Conservation (phyloP, 179 eudicot species). For the Heliamphora ciliata region DNA sequence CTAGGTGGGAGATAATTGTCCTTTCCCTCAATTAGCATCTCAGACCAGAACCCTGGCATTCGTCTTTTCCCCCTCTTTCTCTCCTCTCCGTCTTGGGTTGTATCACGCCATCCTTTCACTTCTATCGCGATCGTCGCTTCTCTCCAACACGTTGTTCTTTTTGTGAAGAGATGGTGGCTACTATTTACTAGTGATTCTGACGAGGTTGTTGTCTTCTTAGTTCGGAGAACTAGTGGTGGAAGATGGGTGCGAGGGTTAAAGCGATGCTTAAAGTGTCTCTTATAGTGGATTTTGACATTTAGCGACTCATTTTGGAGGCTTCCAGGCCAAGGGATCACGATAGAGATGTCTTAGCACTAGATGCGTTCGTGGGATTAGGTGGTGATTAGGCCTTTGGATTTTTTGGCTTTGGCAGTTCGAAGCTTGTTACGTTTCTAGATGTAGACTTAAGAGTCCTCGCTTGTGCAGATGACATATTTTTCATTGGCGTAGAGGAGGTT, state of each 20-base stretch:
- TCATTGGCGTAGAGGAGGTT: slow-evolving; percentile 59
- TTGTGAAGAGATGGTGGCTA: slow-evolving; percentile 63
- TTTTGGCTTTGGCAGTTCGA: slow-evolving; percentile 24
- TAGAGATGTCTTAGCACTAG: slow-evolving; percentile 67
- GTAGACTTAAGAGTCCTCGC: slow-evolving; percentile 80
- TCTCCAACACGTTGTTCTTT: slow-evolving; percentile 26
- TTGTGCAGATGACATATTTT: slow-evolving; percentile 62
- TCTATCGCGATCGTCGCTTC: slow-evolving; percentile 19
- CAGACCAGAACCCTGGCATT: too few species aligned
- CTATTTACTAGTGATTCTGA: slow-evolving; percentile 28
- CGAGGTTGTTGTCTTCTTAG: slow-evolving; percentile 24
- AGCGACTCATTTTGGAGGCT: slow-evolving; percentile 47
- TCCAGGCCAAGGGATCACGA: slow-evolving; percentile 77
- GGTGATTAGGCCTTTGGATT: slow-evolving; percentile 31
- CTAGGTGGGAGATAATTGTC: too few species aligned
- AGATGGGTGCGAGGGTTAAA: slow-evolving; percentile 14
- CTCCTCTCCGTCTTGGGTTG: too few species aligned
- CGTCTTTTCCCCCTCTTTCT: too few species aligned
- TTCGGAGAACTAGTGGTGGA: slow-evolving; percentile 33
- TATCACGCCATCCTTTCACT: too few species aligned
- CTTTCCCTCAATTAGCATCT: too few species aligned
- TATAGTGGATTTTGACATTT: slow-evolving; percentile 38
- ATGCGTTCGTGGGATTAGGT: slow-evolving; percentile 48
- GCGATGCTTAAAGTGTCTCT: slow-evolving; percentile 38
- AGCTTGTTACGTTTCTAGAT: slow-evolving; percentile 67